Conservation (phyloP, 2,329 filamentous ascomycete species). For the Colletotrichum limetticola region DNA sequence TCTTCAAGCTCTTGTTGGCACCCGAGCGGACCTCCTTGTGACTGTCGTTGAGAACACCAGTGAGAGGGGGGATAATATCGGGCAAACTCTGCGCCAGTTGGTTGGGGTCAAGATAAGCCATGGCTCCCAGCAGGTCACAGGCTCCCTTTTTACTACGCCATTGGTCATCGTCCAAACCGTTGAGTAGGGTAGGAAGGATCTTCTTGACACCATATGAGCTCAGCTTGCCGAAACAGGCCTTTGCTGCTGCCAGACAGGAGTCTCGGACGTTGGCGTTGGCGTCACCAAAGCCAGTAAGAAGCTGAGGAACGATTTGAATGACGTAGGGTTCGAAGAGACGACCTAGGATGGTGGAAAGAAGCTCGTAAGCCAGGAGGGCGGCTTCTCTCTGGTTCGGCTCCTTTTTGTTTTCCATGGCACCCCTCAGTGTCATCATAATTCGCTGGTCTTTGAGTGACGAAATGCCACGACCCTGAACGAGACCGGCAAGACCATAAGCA, state of each 20-base stretch:
- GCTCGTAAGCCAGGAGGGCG: constrained; percentile 88
- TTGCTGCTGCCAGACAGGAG: constrained; percentile 90
- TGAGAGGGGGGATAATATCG: constrained; percentile 96
- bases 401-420: constrained; percentile 94
- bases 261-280: constrained; percentile 89
- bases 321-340: constrained; percentile 96
- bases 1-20: constrained; percentile 95
- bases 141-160: constrained; percentile 99
- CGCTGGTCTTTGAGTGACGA: constrained; percentile 84
- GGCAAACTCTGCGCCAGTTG: constrained; percentile 92
- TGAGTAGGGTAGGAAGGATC: constrained; percentile 89
- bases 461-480: constrained; percentile 90
- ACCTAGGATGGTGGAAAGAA: constrained; percentile 86
- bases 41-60: constrained; percentile 93
- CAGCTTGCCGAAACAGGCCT: constrained; percentile 91
- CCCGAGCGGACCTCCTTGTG: constrained; percentile 95
- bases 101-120: constrained; percentile 97
- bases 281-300: constrained; percentile 91
- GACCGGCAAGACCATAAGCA: constrained; percentile 91
- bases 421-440: constrained; percentile 82
- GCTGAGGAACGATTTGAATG: constrained; percentile 91
- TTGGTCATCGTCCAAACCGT: constrained; percentile 92
- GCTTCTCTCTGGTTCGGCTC: constrained; percentile 90
- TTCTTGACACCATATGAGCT: constrained; percentile 97
- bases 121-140: constrained; percentile 94